A percentile compares a stretch with the other conserved stretches of the same genome.
phyloP scores from a whole-genome alignment of 2,329 filamentous ascomycete species.

The Clonostachys solani region DNA sequence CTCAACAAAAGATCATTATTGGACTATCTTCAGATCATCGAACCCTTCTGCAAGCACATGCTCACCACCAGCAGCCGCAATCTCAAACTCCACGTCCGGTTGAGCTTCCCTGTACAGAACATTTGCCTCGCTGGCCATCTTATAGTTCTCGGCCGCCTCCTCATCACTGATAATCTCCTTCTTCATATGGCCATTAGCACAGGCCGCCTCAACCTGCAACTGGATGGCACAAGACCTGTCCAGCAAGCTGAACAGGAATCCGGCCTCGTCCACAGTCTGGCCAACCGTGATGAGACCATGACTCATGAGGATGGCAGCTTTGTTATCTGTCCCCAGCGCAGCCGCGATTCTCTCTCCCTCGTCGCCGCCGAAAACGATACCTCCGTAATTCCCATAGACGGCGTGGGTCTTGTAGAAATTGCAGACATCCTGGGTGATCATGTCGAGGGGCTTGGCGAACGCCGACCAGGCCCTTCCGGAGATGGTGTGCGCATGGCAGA shows the following conservation, averaged over 20 bases:
- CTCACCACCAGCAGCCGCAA: slow-evolving; percentile 13
- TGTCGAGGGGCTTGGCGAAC: slow-evolving; percentile 62
- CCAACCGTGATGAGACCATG: slow-evolving; percentile 71
- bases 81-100: slow-evolving; percentile 39
- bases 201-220: slow-evolving; percentile 62
- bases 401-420: slow-evolving; percentile 59
- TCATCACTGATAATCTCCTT: slow-evolving; percentile 35
- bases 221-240: slow-evolving; percentile 68
- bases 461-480: slow-evolving; percentile 64
- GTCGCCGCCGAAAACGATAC: slow-evolving; percentile 52
- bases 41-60: background rate
- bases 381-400: slow-evolving; percentile 55
- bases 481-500: slow-evolving; percentile 65
- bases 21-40: background rate
- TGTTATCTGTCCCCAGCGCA: slow-evolving; percentile 53
- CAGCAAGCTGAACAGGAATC: slow-evolving; percentile 64
- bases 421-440: slow-evolving; percentile 66
- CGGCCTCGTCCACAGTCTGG: slow-evolving; percentile 68
- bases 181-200: slow-evolving; percentile 31
- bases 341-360: slow-evolving; percentile 62
- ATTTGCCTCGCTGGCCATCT: slow-evolving; percentile 40
- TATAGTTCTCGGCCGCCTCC: slow-evolving; percentile 30
- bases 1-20: background rate
- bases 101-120: slow-evolving; percentile 40
- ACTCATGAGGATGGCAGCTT: slow-evolving; percentile 63